Evolutionary conservation across 2,329 filamentous ascomycete species (phyloP).

Genomic region (Cercospora zeina): DNA sequence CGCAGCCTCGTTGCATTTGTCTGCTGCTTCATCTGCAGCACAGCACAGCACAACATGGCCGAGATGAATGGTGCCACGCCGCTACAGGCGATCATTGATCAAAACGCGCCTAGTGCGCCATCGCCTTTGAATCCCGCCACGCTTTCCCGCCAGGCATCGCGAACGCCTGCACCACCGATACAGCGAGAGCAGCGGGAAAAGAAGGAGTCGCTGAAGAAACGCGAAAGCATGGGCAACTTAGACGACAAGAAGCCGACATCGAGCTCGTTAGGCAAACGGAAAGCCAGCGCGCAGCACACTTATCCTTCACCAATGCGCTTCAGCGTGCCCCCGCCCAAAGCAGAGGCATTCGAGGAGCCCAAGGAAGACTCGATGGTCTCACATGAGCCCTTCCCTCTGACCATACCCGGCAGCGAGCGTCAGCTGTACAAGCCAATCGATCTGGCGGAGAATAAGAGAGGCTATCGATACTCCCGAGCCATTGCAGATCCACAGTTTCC

Average conservation of each 20-base stretch:
- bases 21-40: not conserved
- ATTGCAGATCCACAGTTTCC: slow-evolving; percentile 87
- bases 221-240: slow-evolving; percentile 43
- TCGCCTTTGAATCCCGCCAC: slow-evolving; percentile 71
- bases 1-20: slow-evolving; percentile 6
- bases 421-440: slow-evolving; percentile 54
- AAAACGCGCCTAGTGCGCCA: slow-evolving; percentile 66
- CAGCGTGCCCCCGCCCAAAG: slow-evolving; percentile 51
- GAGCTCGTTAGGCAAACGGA: slow-evolving; percentile 39
- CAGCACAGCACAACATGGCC: slow-evolving; percentile 18
- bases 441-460: slow-evolving; percentile 64
- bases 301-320: slow-evolving; percentile 53
- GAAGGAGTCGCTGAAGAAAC: slow-evolving; percentile 54
- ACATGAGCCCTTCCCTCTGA: slow-evolving; percentile 50
- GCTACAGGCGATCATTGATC: slow-evolving; percentile 24
- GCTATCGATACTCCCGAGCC: slow-evolving; percentile 86
- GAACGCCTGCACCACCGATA: slow-evolving; percentile 42
- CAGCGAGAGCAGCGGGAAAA: slow-evolving; percentile 55
- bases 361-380: slow-evolving; percentile 50
- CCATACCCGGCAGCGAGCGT: slow-evolving; percentile 45
- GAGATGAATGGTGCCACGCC: slow-evolving; percentile 20
- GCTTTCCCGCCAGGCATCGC: slow-evolving; percentile 32
- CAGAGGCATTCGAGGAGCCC: slow-evolving; percentile 52
- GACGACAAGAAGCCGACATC: slow-evolving; percentile 19
- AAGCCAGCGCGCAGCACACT: slow-evolving; percentile 40